Conservation (phyloP, 257 asterid genomes). For the Nicotiana attenuata region DNA sequence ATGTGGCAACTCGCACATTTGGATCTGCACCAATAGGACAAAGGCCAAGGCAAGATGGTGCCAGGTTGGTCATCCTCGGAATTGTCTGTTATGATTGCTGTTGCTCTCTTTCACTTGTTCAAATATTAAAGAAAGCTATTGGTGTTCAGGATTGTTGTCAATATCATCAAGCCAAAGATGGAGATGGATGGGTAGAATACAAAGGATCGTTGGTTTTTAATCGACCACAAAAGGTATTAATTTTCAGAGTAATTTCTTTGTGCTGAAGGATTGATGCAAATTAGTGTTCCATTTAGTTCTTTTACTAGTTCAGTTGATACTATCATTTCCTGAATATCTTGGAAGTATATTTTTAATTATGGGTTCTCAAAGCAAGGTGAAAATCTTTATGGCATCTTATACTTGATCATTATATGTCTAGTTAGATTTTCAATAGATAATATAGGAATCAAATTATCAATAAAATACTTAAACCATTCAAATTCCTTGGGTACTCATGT, state of each 20-base stretch:
- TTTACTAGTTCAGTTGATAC: background rate
- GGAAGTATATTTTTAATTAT: background rate
- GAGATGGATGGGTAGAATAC: conserved; percentile 99
- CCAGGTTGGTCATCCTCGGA: conserved; percentile 50
- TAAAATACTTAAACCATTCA: background rate
- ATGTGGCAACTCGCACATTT: conserved; percentile 89
- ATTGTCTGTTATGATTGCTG: background rate
- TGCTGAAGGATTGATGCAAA: background rate
- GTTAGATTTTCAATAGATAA: background rate
- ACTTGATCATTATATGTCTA: background rate
- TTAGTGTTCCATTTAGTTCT: background rate
- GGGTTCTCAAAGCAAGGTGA: conserved; percentile 5
- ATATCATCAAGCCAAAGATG: conserved; percentile 98
- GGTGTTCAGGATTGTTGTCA: conserved; percentile 86
- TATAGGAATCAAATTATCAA: background rate
- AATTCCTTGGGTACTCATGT: background rate
- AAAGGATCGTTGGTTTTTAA: conserved; percentile 83
- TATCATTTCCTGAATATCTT: background rate
- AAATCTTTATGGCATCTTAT: background rate
- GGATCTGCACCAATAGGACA: conserved; percentile 91
- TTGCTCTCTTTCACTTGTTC: background rate
- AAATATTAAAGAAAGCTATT: conserved; percentile 10
- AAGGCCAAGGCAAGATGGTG: conserved; percentile 99
- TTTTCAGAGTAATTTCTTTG: background rate
- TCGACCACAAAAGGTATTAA: conserved; percentile 59